Evolutionary conservation across 768 basidiomycete genomes (phyloP), one percentile per base, ranked within the genome.

Genomic region (Coprinopsis cinerea): DNA sequence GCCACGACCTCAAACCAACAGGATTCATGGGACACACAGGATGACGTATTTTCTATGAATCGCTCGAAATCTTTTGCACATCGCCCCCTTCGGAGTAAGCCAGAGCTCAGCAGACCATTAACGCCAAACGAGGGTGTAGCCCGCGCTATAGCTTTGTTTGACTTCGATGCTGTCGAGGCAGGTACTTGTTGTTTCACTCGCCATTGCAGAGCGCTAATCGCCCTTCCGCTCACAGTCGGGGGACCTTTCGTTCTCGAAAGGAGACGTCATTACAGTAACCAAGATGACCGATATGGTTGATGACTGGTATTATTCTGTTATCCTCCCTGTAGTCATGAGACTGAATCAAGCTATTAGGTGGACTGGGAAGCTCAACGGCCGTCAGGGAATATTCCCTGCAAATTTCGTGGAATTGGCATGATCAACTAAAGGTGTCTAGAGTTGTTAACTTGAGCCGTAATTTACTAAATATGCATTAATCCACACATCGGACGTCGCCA

Each of bases 311-410:
- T n/a, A n/a, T n/a, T n/a, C 44, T 7, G 75, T 64, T 22, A 28
- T 28, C 41, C n/a, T 35, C 9, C 18, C 25, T 39, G 4, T 9
- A 41, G 17, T 17, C 18, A 17, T 9, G 24, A 30, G 37, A 4
- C 24, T 47, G 47, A 39, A 41, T 34, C 44, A 9, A 52, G 3
- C 17, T 34, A 32, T 22, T 14, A 88, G 86, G 86, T 91, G 88
- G 88, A 83, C 73, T 13, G 88, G 88, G n/a, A 83, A 78, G 59
- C 53, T 82, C 1, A 65, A 76, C 18, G 75, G 74, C 14, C 63
- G 72, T 32, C 69, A 78, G 55, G 89, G 89, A 0, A 76, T 84
- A 39, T 91, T 92, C 63, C 88, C 88, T 27, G 88, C 88, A 14
- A 90, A 90, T 62, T 88, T 88, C 57, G 85, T 89, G n/a, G 85